Evolutionary conservation across 805 yeast genomes (phyloP).

Genomic region (Cyberlindnera misumaiensis): DNA sequence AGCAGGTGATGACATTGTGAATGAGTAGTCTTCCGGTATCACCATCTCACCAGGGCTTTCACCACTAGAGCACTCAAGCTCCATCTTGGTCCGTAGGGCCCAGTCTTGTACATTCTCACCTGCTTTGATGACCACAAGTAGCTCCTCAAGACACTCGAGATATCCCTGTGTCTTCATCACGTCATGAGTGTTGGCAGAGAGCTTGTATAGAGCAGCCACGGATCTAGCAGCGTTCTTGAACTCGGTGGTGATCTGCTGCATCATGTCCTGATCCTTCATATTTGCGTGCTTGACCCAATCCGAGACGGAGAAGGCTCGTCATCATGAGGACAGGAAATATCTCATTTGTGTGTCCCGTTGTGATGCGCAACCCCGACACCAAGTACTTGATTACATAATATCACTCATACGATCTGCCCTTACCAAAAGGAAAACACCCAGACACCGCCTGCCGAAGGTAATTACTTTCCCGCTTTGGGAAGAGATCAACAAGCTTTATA

Average conservation of each 20-base stretch:
- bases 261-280: conserved; percentile 1
- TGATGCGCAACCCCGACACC: too few relatives aligned
- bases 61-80: conserved; percentile 19
- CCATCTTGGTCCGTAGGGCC: conserved; percentile 42
- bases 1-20: conserved; percentile 9
- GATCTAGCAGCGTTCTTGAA: conserved; percentile 68
- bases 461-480: conserved; percentile 1
- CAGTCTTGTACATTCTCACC: conserved; percentile 42
- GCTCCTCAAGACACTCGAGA: conserved; percentile 52
- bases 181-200: background rate
- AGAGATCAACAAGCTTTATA: conserved; percentile 2
- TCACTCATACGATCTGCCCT: too few relatives aligned
- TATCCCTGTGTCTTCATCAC: conserved; percentile 47
- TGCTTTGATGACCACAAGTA: conserved; percentile 35
- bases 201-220: conserved; percentile 34
- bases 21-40: conserved; percentile 14
- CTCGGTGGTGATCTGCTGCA: conserved; percentile 31
- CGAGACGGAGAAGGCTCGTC: too few relatives aligned
- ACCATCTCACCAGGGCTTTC: background rate
- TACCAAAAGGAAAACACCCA: too few relatives aligned
- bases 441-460: background rate
- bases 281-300: background rate
- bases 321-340: too few relatives aligned
- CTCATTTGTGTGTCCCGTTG: too few relatives aligned
- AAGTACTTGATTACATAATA: too few relatives aligned